Conservation (phyloP, 148 eudicot species). For the Heliamphora exappendiculata region DNA sequence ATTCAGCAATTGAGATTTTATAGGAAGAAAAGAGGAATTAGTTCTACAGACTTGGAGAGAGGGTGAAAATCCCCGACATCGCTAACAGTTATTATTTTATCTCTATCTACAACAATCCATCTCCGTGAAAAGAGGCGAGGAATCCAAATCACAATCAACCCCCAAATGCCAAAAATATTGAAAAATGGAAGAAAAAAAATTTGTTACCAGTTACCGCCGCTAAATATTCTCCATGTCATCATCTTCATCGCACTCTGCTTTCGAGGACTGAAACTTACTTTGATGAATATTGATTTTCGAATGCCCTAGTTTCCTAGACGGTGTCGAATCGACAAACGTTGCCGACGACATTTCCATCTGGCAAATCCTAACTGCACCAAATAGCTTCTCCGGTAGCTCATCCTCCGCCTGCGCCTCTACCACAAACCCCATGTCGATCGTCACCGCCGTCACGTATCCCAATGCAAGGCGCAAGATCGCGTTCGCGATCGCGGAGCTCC, state of each 20-base stretch:
- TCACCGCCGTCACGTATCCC: constrained; percentile 74
- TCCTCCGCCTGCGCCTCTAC: constrained; percentile 77
- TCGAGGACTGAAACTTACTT: constrained; percentile 3
- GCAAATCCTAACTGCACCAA: constrained; percentile 78
- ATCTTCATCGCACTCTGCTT: constrained; percentile 5
- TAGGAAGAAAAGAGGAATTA: too few species aligned
- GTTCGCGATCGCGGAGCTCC: constrained; percentile 71
- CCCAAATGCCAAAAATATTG: too few species aligned
- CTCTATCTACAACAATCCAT: neutral
- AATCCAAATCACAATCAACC: neutral
- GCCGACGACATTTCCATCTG: constrained; percentile 90
- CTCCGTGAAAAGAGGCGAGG: neutral
- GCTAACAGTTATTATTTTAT: neutral
- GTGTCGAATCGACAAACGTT: constrained; percentile 35
- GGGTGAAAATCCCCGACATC: too few species aligned
- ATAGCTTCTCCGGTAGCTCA: constrained; percentile 72
- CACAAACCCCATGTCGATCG: constrained; percentile 84
- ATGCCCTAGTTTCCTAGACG: neutral
- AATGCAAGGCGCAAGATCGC: constrained; percentile 73
- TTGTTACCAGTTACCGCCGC: neutral
- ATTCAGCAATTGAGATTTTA: too few species aligned
- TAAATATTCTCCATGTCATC: constrained; percentile 3
- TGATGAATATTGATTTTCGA: neutral
- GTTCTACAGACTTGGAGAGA: too few species aligned
- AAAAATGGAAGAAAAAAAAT: too few species aligned